phyloP scores from a whole-genome alignment of 2,329 filamentous ascomycete species.

The Aspergillus sp. region DNA sequence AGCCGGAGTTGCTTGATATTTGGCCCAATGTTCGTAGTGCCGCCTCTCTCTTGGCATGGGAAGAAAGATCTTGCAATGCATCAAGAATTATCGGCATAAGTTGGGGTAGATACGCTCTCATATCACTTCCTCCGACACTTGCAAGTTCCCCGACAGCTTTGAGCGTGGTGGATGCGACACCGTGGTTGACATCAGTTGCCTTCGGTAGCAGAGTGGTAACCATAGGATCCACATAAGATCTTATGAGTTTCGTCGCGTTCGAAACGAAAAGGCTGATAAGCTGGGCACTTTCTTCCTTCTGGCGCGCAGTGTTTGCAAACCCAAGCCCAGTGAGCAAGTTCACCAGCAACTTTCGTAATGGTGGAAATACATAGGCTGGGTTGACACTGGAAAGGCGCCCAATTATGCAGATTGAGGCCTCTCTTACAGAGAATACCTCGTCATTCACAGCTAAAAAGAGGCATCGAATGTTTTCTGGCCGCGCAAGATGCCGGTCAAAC shows the following conservation, averaged over 20 bases:
- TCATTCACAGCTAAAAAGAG: constrained; percentile 95
- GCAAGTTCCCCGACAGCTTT: constrained; percentile 93
- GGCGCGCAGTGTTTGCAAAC: constrained; percentile 88
- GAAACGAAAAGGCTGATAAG: constrained; percentile 89
- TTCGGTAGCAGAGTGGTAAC: constrained; percentile 92
- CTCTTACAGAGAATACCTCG: constrained; percentile 85
- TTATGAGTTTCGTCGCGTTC: constrained; percentile 89
- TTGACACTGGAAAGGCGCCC: constrained; percentile 88
- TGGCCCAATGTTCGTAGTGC: constrained; percentile 89
- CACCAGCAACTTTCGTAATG: constrained; percentile 88
- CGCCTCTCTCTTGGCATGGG: constrained; percentile 83
- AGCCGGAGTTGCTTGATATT: constrained; percentile 91
- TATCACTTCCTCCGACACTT: constrained; percentile 89
- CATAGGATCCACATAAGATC: constrained; percentile 96
- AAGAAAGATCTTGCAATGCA: constrained; percentile 90
- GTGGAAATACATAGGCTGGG: constrained; percentile 96
- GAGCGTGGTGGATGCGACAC: constrained; percentile 91
- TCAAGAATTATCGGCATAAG: constrained; percentile 96
- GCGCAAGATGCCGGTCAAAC: constrained; percentile 94
- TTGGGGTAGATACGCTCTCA: constrained; percentile 85
- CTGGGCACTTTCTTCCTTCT: constrained; percentile 95
- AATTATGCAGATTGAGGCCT: constrained; percentile 94
- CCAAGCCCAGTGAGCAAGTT: constrained; percentile 95
- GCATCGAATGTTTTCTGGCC: constrained; percentile 94
- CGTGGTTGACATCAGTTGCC: constrained; percentile 77